Conservation (phyloP, 192 early-diverging fungal species). For the Umbelopsis isabellina region DNA sequence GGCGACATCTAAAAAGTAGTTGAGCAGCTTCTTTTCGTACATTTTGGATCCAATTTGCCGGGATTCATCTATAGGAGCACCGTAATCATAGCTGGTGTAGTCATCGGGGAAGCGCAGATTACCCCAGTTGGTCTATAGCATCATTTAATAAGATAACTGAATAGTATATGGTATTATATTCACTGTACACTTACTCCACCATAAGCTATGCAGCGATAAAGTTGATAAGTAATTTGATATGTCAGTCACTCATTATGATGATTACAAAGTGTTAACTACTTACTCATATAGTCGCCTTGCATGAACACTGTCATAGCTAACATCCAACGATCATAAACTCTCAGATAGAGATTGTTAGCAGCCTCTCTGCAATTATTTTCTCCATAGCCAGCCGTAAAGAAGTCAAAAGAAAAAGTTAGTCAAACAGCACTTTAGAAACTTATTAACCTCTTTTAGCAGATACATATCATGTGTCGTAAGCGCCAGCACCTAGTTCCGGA, state of each 20-base stretch:
- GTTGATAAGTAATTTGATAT: slow-evolving; percentile 1
- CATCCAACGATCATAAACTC: slow-evolving; percentile 28
- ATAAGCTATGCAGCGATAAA: slow-evolving; percentile 8
- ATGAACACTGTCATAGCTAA: slow-evolving; percentile 21
- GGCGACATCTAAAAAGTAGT: slow-evolving; percentile 26
- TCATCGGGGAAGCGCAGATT: slow-evolving; percentile 28
- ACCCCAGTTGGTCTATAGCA: slow-evolving; percentile 25
- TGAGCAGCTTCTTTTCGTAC: slow-evolving; percentile 28
- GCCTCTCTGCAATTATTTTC: slow-evolving; percentile 17
- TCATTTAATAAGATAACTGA: background rate
- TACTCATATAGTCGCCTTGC: slow-evolving; percentile 28
- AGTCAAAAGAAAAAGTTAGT: background rate
- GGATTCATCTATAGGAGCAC: slow-evolving; percentile 30
- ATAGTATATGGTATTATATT: background rate
- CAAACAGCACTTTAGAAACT: background rate
- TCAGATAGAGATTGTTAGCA: slow-evolving; percentile 16
- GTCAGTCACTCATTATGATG: background rate
- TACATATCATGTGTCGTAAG: slow-evolving; percentile 27
- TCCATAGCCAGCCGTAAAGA: slow-evolving; percentile 7
- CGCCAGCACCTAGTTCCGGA: slow-evolving; percentile 28
- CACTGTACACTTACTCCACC: slow-evolving; percentile 17
- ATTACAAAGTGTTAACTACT: background rate
- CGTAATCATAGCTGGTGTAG: slow-evolving; percentile 32
- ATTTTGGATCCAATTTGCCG: slow-evolving; percentile 27
- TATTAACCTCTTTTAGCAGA: background rate